Base-by-base conservation (phyloP, 305 asterid genomes). In the Fraxinus xanthoxyloides region DNA sequence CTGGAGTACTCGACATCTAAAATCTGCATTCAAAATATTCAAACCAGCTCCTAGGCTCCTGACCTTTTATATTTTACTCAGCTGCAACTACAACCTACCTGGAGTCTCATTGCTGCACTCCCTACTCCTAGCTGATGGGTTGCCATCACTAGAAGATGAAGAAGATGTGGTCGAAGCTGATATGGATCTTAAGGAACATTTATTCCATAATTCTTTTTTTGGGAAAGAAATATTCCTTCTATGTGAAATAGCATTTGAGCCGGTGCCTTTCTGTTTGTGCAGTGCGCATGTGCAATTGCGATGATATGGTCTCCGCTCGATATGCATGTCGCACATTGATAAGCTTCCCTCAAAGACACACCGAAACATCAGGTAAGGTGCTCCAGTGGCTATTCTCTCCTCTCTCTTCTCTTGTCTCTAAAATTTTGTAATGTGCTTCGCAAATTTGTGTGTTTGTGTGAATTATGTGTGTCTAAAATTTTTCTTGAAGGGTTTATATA, bases 281-380 rank as follows among this genome's bases (percentile, higher is more conserved):
- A 87, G 67, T 48, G 89, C 89, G n/a, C 89, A 87, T 34, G 72
- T 79, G 82, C 90, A 85, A 63, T 84, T 70, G 2, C 69, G 76
- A 36, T 86, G 90, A 74, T 88, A 86, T 6, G 89, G 90, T 69
- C 90, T 86, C 7, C 87, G 84, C 75, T 84, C 89, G 17, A 76
- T 84, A 12, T 82, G 76, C 67, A 31, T 77, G 48, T 86, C 85
- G 0, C 72, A 73, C 84, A 80, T 76, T 2, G 90, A 85, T 24
- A 88, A 75, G 81, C 84, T 84, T 84, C 86, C 90, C 9, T 81
- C 84, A 34, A 83, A 75, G 46, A 77, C 87, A 79, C 82, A 76
- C 32, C 61, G 78, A 35, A 85, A 79, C 85, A 81, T 77, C 72
- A 79, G 2, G 38, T 85, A 81, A 19, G 84, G 82, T 79, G 86